Evolutionary conservation across 1,284 basidiomycete genomes (phyloP), one percentile per base, ranked within the genome.

Genomic region (Microbotryum violaceum): DNA sequence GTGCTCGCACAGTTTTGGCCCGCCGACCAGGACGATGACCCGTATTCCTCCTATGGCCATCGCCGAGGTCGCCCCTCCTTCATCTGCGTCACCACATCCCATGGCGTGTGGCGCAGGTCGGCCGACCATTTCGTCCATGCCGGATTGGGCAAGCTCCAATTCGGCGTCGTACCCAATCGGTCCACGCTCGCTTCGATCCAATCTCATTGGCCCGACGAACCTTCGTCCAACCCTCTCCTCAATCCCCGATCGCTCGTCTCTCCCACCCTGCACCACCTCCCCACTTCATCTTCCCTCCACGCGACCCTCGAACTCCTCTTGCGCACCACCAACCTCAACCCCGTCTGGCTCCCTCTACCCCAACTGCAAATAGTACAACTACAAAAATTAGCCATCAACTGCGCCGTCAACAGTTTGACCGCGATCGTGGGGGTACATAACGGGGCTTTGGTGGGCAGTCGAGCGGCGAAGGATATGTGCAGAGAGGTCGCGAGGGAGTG

Each of bases 321-420:
- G 25, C 78, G 81, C 8, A 74, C 86, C 57, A 74, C 81, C 14
- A 75, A 78, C 8, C 82, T 96, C 51, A 77, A 82, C 18, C 78
- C 84, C 8, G 75, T 76, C 1, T 91, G 92, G 85, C 78, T 81
- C 31, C 82, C 88, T 0, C 83, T 89, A 67, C 78, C 82, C 2
- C 79, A 85, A 20, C 76, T 94, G 23, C 85, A 91, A 66, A 77
- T 85, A 37, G 78, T 81, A 7, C 82, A 92, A 75, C 83, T 89
- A 37, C 83, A 84, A 66, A 96, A 94, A 76, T 78, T 97, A 57
- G 89, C 87, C 42, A 83, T 90, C 67, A 93, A 96, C 74, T 80
- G 86, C 16, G 82, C 86, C 71, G 83, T 97, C 76, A 94, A 97
- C 73, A 86, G 93, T 0, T 79, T 97, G 65, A 91, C 91, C 0